phyloP scores from a whole-genome alignment of 176 grass and related monocot species.

The Oryza australiensis region DNA sequence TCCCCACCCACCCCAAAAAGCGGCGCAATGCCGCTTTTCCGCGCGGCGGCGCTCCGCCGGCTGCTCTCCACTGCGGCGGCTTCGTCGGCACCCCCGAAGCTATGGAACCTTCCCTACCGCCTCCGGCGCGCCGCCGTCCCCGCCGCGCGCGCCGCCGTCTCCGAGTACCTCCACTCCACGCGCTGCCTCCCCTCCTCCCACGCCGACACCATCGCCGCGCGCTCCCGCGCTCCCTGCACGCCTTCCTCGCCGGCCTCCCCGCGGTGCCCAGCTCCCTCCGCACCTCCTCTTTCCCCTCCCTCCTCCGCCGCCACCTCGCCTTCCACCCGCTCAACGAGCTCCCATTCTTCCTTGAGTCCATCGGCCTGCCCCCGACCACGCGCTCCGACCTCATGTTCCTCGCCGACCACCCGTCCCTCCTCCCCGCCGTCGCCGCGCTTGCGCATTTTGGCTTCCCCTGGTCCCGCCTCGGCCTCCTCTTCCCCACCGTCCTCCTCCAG shows the following conservation, averaged over 20 bases:
- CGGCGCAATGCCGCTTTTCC: constrained; percentile 33
- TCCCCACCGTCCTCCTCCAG: constrained; percentile 44
- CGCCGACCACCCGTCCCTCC: constrained; percentile 54
- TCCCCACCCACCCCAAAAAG: background rate
- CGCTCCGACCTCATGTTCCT: constrained; percentile 56
- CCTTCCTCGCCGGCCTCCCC: constrained; percentile 50
- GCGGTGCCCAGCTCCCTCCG: constrained; percentile 37
- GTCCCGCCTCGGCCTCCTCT: constrained; percentile 57
- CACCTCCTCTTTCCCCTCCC: constrained; percentile 32
- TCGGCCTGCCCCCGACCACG: constrained; percentile 43
- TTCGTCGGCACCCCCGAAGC: constrained; percentile 30
- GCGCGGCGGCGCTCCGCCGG: constrained; percentile 35
- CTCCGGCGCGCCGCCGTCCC: constrained; percentile 49
- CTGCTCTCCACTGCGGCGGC: constrained; percentile 23
- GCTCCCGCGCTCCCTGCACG: constrained; percentile 62
- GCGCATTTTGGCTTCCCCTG: constrained; percentile 72
- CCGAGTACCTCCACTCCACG: constrained; percentile 75
- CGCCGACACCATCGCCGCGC: constrained; percentile 62
- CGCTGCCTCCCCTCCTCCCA: constrained; percentile 66
- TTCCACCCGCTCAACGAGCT: constrained; percentile 79
- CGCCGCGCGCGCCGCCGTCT: constrained; percentile 60
- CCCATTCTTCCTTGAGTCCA: constrained; percentile 91
- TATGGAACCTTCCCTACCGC: constrained; percentile 51
- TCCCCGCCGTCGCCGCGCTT: constrained; percentile 52
- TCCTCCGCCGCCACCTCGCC: constrained; percentile 63